Conservation (phyloP, 805 yeast species). For the Kuraishia hungarica region DNA sequence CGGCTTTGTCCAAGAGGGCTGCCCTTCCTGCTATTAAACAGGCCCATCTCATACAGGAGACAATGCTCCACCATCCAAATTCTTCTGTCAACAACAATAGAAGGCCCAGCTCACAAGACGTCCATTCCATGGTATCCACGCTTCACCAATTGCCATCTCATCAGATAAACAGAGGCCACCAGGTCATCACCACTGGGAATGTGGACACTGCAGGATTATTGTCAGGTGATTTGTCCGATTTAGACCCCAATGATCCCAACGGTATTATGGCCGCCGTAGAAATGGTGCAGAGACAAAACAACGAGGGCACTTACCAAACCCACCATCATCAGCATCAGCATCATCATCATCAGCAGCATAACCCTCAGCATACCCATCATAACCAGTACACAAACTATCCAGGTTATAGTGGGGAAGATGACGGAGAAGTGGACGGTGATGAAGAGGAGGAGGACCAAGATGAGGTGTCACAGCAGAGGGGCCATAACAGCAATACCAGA, state of each 20-base stretch:
- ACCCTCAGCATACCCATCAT: slow-evolving; percentile 11
- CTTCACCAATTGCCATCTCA: slow-evolving; percentile 7
- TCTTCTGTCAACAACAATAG: neutral
- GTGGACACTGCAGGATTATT: slow-evolving; percentile 21
- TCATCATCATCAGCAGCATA: slow-evolving; percentile 12
- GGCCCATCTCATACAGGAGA: slow-evolving; percentile 6
- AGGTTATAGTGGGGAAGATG: slow-evolving; percentile 7
- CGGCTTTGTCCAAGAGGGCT: slow-evolving; percentile 12
- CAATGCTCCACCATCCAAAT: slow-evolving; percentile 5
- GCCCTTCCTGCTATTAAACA: slow-evolving; percentile 9
- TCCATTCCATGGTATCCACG: slow-evolving; percentile 3
- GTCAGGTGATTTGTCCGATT: slow-evolving; percentile 30
- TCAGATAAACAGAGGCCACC: slow-evolving; percentile 9
- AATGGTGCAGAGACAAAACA: slow-evolving; percentile 34
- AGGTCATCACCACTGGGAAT: slow-evolving; percentile 9
- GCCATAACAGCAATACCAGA: slow-evolving; percentile 2
- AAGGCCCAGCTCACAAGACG: neutral
- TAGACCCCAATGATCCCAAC: slow-evolving; percentile 19
- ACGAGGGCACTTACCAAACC: slow-evolving; percentile 7
- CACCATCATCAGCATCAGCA: slow-evolving; percentile 6
- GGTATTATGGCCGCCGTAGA: slow-evolving; percentile 54
- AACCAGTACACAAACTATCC: slow-evolving; percentile 7
- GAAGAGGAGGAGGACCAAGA: neutral
- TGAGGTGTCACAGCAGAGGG: neutral
- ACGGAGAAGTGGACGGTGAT: neutral